Percentiles rank a stretch among this genome's conserved stretches.
Conservation (phyloP, 257 asterid species). For the Euphrasia confusa region DNA sequence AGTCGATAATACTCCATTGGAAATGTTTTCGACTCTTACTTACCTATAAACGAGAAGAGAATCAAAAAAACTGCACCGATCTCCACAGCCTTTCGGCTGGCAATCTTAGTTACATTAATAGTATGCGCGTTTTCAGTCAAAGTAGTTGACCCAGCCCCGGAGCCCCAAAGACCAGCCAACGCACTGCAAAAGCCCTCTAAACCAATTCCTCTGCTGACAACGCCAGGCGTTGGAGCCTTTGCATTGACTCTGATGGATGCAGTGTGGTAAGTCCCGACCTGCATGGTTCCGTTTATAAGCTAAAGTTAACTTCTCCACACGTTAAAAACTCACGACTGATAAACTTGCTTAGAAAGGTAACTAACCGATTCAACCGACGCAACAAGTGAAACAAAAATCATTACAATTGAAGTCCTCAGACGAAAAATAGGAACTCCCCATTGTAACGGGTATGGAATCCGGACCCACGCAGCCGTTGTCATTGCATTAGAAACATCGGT, state of each 20-base stretch:
- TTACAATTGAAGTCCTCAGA: slow-evolving; percentile 72
- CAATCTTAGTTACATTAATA: slow-evolving; percentile 66
- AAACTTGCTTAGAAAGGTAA: slow-evolving; percentile 15
- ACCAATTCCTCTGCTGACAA: slow-evolving; percentile 92
- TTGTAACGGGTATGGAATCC: slow-evolving; percentile 93
- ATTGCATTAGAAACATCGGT: slow-evolving; percentile 93
- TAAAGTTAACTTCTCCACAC: background rate
- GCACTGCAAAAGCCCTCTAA: slow-evolving; percentile 93
- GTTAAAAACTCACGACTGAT: background rate
- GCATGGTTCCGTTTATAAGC: slow-evolving; percentile 18
- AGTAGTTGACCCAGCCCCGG: slow-evolving; percentile 91
- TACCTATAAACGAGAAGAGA: slow-evolving; percentile 84
- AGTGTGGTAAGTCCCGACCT: slow-evolving; percentile 91
- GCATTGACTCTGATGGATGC: slow-evolving; percentile 56
- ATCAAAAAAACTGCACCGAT: slow-evolving; percentile 81
- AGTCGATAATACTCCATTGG: too few relatives aligned
- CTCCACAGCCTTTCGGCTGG: slow-evolving; percentile 68
- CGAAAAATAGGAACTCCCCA: slow-evolving; percentile 97
- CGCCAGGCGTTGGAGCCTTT: slow-evolving; percentile 79
- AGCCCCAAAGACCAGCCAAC: slow-evolving; percentile 96
- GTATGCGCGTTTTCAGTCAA: slow-evolving; percentile 88
- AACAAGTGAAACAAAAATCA: slow-evolving; percentile 73
- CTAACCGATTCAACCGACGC: slow-evolving; percentile 92
- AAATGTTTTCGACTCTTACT: slow-evolving; percentile 9
- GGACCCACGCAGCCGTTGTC: slow-evolving; percentile 91